Evolutionary conservation across 2,329 filamentous ascomycete species (phyloP).

Genomic region (Botrytis elliptica): DNA sequence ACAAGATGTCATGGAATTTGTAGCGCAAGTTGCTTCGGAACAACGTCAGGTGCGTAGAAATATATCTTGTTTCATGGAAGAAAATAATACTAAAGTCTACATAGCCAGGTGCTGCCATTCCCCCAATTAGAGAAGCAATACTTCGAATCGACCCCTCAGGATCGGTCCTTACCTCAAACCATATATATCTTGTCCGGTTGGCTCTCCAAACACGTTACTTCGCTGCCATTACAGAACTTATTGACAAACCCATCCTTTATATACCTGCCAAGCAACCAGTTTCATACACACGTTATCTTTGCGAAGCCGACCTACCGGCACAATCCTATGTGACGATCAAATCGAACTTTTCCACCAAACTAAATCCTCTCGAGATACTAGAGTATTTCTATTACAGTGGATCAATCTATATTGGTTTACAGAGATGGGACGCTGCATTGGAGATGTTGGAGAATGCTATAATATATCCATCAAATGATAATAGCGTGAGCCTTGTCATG

Average conservation of each 20-base stretch:
- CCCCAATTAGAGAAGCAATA: conserved; percentile 48
- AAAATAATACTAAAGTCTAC: conserved; percentile 22
- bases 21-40: conserved; percentile 26
- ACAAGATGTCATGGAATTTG: conserved; percentile 45
- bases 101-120: conserved; percentile 33
- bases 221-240: conserved; percentile 55
- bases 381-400: conserved; percentile 66
- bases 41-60: conserved; percentile 30
- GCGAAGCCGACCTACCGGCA: conserved; percentile 48
- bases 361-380: conserved; percentile 56
- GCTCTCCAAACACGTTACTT: conserved; percentile 55
- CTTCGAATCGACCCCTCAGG: conserved; percentile 65
- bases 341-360: conserved; percentile 55
- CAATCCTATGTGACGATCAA: conserved; percentile 58
- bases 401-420: conserved; percentile 61
- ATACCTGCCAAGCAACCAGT: conserved; percentile 51
- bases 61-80: not conserved
- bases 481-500: conserved; percentile 72
- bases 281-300: conserved; percentile 43
- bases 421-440: conserved; percentile 62
- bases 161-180: conserved; percentile 63
- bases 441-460: conserved; percentile 64
- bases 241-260: conserved; percentile 66
- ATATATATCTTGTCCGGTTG: conserved; percentile 56
- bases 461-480: conserved; percentile 62